phyloP scores from a whole-genome alignment of 2,329 filamentous ascomycete genomes.

The Kalaharituber pfeilii region DNA sequence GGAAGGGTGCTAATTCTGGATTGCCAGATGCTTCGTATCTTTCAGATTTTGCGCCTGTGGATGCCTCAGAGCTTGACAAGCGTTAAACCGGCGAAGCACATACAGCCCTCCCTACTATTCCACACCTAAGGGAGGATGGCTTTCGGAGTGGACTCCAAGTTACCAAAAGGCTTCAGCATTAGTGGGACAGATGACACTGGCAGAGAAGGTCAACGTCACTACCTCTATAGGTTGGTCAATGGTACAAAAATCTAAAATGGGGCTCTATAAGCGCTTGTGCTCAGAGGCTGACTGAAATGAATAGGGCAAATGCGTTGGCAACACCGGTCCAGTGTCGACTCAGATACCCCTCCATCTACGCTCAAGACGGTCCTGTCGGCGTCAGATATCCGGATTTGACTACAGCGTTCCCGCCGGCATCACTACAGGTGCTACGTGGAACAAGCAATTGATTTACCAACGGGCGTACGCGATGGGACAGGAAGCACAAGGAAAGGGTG shows the following conservation, averaged over 20 bases:
- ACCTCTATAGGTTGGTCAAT: slow-evolving; percentile 40
- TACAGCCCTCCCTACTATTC: slow-evolving; percentile 47
- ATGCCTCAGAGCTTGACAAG: background rate
- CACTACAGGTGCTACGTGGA: slow-evolving; percentile 78
- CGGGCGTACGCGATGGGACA: slow-evolving; percentile 57
- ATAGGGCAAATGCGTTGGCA: slow-evolving; percentile 35
- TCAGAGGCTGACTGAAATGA: too few relatives aligned
- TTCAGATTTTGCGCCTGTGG: background rate
- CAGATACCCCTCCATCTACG: slow-evolving; percentile 59
- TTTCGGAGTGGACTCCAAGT: slow-evolving; percentile 45
- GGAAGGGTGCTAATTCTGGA: background rate
- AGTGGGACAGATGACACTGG: slow-evolving; percentile 59
- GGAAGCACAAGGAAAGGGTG: slow-evolving; percentile 53
- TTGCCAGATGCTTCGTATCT: background rate
- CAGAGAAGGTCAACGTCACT: slow-evolving; percentile 51
- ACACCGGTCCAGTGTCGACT: slow-evolving; percentile 47
- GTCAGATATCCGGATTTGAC: slow-evolving; percentile 66
- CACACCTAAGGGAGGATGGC: slow-evolving; percentile 53
- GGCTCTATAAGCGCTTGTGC: slow-evolving; percentile 18
- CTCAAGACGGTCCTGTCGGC: slow-evolving; percentile 58
- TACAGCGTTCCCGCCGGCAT: slow-evolving; percentile 71
- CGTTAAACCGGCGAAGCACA: background rate
- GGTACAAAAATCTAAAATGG: slow-evolving; percentile 25
- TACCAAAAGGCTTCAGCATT: slow-evolving; percentile 51
- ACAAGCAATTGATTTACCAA: slow-evolving; percentile 49